A percentile compares a stretch with the other conserved stretches of the same genome.
Evolutionary conservation across 257 asterid species (phyloP).

Genomic region (Solanum tacnaense): DNA sequence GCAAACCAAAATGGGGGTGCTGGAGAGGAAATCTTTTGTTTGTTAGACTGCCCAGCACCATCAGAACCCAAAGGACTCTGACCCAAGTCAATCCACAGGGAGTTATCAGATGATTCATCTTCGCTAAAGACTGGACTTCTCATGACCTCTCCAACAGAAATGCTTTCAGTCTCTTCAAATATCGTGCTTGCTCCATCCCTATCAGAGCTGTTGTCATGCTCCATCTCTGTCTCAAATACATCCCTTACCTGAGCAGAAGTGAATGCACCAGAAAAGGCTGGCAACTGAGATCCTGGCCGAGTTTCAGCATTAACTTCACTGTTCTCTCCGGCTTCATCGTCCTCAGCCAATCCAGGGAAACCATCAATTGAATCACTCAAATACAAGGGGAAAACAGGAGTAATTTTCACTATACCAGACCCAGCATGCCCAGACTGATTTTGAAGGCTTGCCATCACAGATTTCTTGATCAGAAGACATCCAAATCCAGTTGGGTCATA

Average conservation of each 20-base stretch:
- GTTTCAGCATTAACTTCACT: conserved; percentile 46
- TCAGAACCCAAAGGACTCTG: conserved; percentile 85
- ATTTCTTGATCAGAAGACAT: conserved; percentile 88
- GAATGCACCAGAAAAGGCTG: conserved; percentile 98
- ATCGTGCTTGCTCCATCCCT: conserved; percentile 93
- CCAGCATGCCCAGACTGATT: conserved; percentile 92
- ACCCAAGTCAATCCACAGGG: conserved; percentile 97
- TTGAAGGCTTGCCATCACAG: conserved; percentile 90
- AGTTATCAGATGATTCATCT: conserved; percentile 91
- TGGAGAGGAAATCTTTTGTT: conserved; percentile 55
- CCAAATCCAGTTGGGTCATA: conserved; percentile 99
- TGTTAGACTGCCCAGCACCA: conserved; percentile 41
- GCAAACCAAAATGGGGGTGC: conserved; percentile 89
- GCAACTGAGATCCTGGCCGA: conserved; percentile 64
- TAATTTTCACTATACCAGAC: conserved; percentile 86
- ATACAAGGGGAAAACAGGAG: conserved; percentile 80
- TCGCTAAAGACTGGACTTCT: conserved; percentile 95
- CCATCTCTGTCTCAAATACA: conserved; percentile 88
- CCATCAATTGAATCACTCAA: conserved; percentile 91
- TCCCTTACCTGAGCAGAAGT: conserved; percentile 97
- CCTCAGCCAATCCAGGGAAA: conserved; percentile 71
- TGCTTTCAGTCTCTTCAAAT: conserved; percentile 85
- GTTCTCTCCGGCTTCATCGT: conserved; percentile 47
- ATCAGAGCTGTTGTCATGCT: conserved; percentile 78
- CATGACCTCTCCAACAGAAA: conserved; percentile 90